A percentile compares a stretch with the other conserved stretches of the same genome.
phyloP scores from a whole-genome alignment of 495 filamentous ascomycete species.

The Penicillium pulvis region DNA sequence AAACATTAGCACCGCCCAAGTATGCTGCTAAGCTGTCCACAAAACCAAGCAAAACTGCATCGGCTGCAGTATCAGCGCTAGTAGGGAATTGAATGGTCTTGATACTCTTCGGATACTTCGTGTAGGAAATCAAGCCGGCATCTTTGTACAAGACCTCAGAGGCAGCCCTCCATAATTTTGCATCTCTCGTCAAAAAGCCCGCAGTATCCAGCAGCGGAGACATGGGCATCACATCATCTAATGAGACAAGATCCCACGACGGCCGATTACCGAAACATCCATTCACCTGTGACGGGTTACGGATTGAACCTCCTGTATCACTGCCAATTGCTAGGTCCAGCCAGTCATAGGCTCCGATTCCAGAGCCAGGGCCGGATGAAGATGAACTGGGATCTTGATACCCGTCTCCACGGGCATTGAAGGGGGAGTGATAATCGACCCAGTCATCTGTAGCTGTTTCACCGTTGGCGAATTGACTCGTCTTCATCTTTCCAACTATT shows the following conservation, averaged over 20 bases:
- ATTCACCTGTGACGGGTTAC: constrained; percentile 5
- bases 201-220: constrained; percentile 10
- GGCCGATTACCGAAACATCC: constrained; percentile 16
- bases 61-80: not conserved
- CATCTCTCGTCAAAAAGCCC: constrained; percentile 14
- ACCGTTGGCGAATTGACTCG: constrained; percentile 48
- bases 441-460: constrained; percentile 40
- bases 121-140: not conserved
- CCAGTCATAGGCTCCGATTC: constrained; percentile 43
- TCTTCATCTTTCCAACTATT: constrained; percentile 51
- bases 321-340: constrained; percentile 49
- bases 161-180: constrained; percentile 8
- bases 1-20: constrained; percentile 2
- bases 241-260: not conserved
- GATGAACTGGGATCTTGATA: constrained; percentile 44
- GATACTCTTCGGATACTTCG: constrained; percentile 1
- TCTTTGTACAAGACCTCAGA: constrained; percentile 4
- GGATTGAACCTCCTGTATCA: constrained; percentile 44
- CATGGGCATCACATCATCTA: constrained; percentile 14
- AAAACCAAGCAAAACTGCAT: not conserved
- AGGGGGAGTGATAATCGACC: constrained; percentile 46
- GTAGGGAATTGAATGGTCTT: not conserved
- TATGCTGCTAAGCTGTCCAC: not conserved
- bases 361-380: constrained; percentile 41
- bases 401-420: constrained; percentile 48